phyloP scores from a whole-genome alignment of 75 land plant genomes.

The Sequoia sempervirens region DNA sequence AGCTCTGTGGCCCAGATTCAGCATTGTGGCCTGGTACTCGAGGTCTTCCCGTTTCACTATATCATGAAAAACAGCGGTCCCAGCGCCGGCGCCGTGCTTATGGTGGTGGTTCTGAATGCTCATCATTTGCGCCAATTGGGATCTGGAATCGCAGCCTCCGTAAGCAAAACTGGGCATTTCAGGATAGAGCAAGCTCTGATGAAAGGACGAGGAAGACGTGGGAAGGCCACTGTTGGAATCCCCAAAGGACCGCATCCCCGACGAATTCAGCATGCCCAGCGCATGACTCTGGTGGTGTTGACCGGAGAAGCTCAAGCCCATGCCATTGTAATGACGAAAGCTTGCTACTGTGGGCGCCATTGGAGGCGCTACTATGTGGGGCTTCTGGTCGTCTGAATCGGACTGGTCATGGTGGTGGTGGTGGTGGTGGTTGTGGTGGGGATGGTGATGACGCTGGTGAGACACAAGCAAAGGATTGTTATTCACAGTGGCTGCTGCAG shows the following conservation, averaged over 20 bases:
- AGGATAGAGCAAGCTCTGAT: neutral
- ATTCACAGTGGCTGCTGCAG: neutral
- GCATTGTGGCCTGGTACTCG: constrained; percentile 11
- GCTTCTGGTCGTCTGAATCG: constrained; percentile 3
- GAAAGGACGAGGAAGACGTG: neutral
- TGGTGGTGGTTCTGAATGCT: constrained; percentile 7
- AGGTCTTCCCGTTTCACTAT: constrained; percentile 7
- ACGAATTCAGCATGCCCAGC: neutral
- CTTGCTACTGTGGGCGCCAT: neutral
- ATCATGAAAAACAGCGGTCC: neutral
- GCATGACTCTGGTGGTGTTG: constrained; percentile 2
- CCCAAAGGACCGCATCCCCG: constrained; percentile 1
- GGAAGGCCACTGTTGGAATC: neutral
- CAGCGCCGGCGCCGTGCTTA: neutral
- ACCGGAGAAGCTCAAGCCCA: neutral
- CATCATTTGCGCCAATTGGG: constrained; percentile 4
- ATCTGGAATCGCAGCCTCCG: constrained; percentile 9
- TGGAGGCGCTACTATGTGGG: neutral
- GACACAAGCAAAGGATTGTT: neutral
- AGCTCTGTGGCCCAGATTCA: constrained; percentile 59
- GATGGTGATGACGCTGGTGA: neutral
- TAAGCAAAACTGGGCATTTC: neutral
- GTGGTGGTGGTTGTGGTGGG: neutral
- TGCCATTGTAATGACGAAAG: neutral
- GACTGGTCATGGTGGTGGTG: constrained; percentile 7